Percentiles rank a stretch among this genome's conserved stretches.
Evolutionary conservation across 495 filamentous ascomycete genomes (phyloP).

Genomic region (Cercophora newfieldiana): DNA sequence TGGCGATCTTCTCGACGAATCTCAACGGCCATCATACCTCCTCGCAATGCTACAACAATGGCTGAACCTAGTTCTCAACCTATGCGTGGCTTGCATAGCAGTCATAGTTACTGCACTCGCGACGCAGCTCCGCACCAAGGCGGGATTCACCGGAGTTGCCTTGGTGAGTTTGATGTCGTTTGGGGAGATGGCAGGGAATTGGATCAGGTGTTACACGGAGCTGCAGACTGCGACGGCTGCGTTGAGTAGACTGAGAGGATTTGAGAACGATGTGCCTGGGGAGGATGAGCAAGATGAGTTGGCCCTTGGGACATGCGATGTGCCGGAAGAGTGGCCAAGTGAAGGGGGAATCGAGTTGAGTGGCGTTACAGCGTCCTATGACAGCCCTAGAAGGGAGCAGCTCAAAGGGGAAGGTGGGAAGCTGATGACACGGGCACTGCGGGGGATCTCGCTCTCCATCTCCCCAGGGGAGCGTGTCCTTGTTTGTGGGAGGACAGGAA

Average conservation of each 20-base stretch:
- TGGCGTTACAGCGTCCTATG: neutral
- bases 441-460: neutral
- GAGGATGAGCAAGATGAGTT: neutral
- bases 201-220: conserved; percentile 28
- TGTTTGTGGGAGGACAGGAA: neutral
- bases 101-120: conserved; percentile 39
- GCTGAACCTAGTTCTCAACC: conserved; percentile 47
- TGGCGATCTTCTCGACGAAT: conserved; percentile 49
- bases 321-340: neutral
- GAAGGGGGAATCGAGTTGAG: neutral
- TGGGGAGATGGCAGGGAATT: conserved; percentile 27
- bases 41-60: conserved; percentile 49
- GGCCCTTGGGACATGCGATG: neutral
- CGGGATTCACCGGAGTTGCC: conserved; percentile 58
- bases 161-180: conserved; percentile 38
- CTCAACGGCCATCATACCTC: conserved; percentile 47
- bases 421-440: neutral
- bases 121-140: conserved; percentile 38
- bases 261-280: neutral
- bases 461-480: neutral
- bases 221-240: conserved; percentile 45
- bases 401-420: neutral
- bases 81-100: conserved; percentile 41
- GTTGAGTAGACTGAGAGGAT: conserved; percentile 36
- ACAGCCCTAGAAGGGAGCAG: neutral